Percentiles rank a stretch among this genome's conserved stretches.
These are phyloP conservation scores for Microthyrium microscopicum DNA, from an alignment of 2,329 filamentous ascomycete genomes.

Conservation along the genomic window DNA sequence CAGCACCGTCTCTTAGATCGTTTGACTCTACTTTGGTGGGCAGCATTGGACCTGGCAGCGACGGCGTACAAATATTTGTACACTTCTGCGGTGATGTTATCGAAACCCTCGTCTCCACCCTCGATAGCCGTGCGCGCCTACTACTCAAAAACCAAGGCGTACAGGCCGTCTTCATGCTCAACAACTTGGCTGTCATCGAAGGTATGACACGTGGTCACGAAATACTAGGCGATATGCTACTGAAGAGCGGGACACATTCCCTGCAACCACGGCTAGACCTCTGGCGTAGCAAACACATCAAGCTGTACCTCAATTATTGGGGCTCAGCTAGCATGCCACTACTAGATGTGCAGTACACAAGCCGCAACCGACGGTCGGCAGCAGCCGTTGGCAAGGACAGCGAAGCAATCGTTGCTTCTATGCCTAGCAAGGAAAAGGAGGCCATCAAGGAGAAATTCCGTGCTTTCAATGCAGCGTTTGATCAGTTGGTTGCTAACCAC, in stretches of 20 bases:
- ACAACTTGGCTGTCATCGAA: slow-evolving; percentile 70
- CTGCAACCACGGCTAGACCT: slow-evolving; percentile 31
- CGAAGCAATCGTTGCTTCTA: slow-evolving; percentile 62
- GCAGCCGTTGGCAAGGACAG: slow-evolving; percentile 57
- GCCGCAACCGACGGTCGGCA: slow-evolving; percentile 51
- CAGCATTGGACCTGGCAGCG: slow-evolving; percentile 75
- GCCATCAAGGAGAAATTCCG: slow-evolving; percentile 93
- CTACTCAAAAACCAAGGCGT: slow-evolving; percentile 63
- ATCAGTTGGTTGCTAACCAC: slow-evolving; percentile 71
- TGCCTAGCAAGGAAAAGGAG: slow-evolving; percentile 85
- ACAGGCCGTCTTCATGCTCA: slow-evolving; percentile 79
- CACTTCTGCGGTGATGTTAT: slow-evolving; percentile 85
- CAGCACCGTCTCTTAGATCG: slow-evolving; percentile 53
- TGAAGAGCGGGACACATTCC: too few species aligned
- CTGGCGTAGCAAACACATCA: slow-evolving; percentile 76
- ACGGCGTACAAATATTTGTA: slow-evolving; percentile 73
- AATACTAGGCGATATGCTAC: slow-evolving; percentile 33
- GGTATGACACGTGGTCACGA: slow-evolving; percentile 58
- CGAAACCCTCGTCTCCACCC: slow-evolving; percentile 56
- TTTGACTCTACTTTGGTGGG: too few species aligned
- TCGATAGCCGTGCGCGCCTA: slow-evolving; percentile 57
- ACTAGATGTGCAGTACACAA: slow-evolving; percentile 86
- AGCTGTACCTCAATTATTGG: slow-evolving; percentile 72
- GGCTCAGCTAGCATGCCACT: slow-evolving; percentile 68
- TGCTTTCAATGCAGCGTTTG: slow-evolving; percentile 77